Base-by-base conservation (phyloP, 1,284 basidiomycete species). In the Ceratobasidium sp. region DNA sequence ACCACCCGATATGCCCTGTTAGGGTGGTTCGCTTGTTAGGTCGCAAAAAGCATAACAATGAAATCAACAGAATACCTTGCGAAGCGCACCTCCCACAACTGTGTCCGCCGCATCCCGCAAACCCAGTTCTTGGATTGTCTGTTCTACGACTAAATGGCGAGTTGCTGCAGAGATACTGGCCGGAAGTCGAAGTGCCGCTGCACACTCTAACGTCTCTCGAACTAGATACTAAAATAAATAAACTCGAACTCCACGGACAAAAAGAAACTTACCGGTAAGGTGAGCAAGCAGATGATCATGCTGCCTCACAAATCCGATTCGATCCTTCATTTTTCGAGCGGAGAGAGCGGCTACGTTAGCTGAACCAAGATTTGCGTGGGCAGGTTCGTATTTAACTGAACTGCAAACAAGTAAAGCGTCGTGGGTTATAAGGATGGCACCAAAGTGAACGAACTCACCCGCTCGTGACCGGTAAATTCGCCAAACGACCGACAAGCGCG, bases 1-100 rank as follows among this genome's bases (percentile, higher is more conserved):
- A 26, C 95, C 95, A 20, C 95, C 95, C 78, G 93, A 94, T 60
- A 97, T 95, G 1, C 95, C 93, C 80, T 79, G 51, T 18, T 9
- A 40, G 28, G 33, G 10, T 10, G n/a, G 20, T 5, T 61, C 46
- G 26, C 12, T 10, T 12, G 6, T 5, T 6, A 15, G 44, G 33
- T 10, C n/a, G 49, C 13, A 23, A 60, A 12, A 23, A 4, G 46
- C n/a, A 9, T 20, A 2, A 10, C n/a, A 39, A 42, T 9, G 3
- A 20, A n/a, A n/a, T 20, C 23, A 33, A 23, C 40, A 10, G 28
- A 4, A 46, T 46, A 46, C 10, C 46, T 9, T 46, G 18, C 46
- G 46, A 15, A 15, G 13, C n/a, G 49, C 49, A 51, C 49, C 49
- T 51, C 49, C 49, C 49, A 15, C 49, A 20, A 51, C 49, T 15